Evolutionary conservation across 306 rosid species (phyloP).

Genomic region (Trifolium fragiferum): DNA sequence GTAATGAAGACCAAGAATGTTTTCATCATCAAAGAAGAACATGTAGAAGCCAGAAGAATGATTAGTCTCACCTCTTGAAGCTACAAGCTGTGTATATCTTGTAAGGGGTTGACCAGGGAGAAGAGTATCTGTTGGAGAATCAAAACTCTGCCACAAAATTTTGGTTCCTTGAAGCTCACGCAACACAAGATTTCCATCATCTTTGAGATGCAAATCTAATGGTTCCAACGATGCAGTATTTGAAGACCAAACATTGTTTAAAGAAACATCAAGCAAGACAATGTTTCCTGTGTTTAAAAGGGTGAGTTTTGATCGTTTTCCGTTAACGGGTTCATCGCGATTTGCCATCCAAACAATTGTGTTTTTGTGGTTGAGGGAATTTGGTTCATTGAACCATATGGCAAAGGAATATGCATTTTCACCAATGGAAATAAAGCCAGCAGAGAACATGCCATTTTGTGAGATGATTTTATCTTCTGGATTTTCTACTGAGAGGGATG

Average conservation of each 20-base stretch:
- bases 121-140: constrained; percentile 49
- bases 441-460: constrained; percentile 28
- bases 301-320: constrained; percentile 46
- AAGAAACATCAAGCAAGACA: constrained; percentile 41
- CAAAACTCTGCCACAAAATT: constrained; percentile 54
- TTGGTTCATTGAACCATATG: constrained; percentile 32
- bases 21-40: constrained; percentile 34
- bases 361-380: background rate
- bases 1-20: constrained; percentile 38
- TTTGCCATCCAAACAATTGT: constrained; percentile 58
- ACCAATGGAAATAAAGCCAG: constrained; percentile 31
- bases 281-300: constrained; percentile 40
- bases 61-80: constrained; percentile 42
- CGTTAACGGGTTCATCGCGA: constrained; percentile 51
- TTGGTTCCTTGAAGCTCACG: background rate
- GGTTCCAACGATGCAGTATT: constrained; percentile 14
- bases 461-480: constrained; percentile 29
- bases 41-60: constrained; percentile 42
- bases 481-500: constrained; percentile 40
- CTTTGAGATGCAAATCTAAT: constrained; percentile 19
- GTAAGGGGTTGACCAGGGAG: constrained; percentile 51
- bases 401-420: constrained; percentile 25
- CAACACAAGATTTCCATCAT: constrained; percentile 54
- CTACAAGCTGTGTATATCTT: constrained; percentile 41
- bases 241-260: constrained; percentile 40